Evolutionary conservation across 2,329 filamentous ascomycete species (phyloP).

Genomic region (Ceratocystis huliohia): DNA sequence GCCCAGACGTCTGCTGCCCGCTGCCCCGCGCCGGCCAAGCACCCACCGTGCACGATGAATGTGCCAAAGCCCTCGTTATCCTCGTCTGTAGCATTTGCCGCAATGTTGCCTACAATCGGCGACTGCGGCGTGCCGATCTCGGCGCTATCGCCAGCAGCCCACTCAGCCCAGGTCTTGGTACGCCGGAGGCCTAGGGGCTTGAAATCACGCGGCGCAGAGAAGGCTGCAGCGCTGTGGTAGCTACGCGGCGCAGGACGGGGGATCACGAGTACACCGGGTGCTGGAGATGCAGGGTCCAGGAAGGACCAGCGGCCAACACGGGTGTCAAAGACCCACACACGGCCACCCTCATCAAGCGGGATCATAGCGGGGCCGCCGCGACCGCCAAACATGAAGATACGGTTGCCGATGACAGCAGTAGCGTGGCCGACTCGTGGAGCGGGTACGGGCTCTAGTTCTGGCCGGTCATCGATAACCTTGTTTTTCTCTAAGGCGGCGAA

Average conservation of each 20-base stretch:
- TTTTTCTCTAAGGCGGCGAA: slow-evolving; percentile 29
- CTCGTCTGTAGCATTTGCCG: slow-evolving; percentile 46
- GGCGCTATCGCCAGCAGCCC: slow-evolving; percentile 42
- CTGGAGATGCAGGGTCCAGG: slow-evolving; percentile 43
- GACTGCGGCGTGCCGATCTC: slow-evolving; percentile 46
- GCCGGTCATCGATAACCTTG: slow-evolving; percentile 26
- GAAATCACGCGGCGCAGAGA: slow-evolving; percentile 44
- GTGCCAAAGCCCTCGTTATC: slow-evolving; percentile 51
- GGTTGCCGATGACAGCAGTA: slow-evolving; percentile 51
- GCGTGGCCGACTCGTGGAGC: slow-evolving; percentile 60
- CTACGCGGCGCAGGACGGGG: slow-evolving; percentile 51
- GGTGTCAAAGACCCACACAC: slow-evolving; percentile 65
- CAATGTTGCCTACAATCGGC: slow-evolving; percentile 45
- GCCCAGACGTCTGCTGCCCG: slow-evolving; percentile 61
- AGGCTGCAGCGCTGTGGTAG: slow-evolving; percentile 53
- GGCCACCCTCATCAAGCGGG: slow-evolving; percentile 60
- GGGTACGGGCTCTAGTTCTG: slow-evolving; percentile 40
- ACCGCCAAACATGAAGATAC: slow-evolving; percentile 72
- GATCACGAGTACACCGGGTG: slow-evolving; percentile 31
- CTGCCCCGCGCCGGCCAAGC: slow-evolving; percentile 44
- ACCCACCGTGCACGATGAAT: slow-evolving; percentile 66
- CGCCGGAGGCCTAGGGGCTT: slow-evolving; percentile 28
- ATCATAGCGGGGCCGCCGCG: slow-evolving; percentile 56
- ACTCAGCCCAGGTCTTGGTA: slow-evolving; percentile 40
- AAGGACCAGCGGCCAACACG: slow-evolving; percentile 50